phyloP scores from a whole-genome alignment of 441 rosid genomes.

The Biscutella auriculata region DNA sequence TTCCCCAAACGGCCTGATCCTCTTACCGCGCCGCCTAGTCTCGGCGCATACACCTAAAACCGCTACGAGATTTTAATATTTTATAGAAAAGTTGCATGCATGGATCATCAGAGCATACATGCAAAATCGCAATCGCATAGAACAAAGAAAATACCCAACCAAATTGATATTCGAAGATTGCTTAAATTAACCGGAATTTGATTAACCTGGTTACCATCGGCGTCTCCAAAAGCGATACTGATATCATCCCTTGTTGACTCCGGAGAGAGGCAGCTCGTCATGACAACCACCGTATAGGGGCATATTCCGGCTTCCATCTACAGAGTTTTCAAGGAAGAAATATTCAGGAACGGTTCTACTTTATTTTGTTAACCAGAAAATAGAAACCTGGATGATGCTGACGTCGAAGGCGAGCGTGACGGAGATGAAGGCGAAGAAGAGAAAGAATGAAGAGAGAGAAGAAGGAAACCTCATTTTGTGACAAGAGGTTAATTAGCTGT shows the following conservation, averaged over 20 bases:
- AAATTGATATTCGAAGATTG: too few relatives aligned
- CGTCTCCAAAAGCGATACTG: constrained; percentile 32
- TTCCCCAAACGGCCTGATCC: constrained; percentile 41
- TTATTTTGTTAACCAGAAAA: neutral
- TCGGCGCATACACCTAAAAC: constrained; percentile 44
- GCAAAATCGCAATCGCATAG: too few relatives aligned
- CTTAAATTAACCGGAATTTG: neutral
- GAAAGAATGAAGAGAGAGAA: neutral
- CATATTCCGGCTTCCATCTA: constrained; percentile 18
- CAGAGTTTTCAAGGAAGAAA: neutral
- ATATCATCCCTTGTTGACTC: constrained; percentile 18
- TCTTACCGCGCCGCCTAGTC: constrained; percentile 45
- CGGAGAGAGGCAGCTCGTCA: constrained; percentile 23
- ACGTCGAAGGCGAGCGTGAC: constrained; percentile 18
- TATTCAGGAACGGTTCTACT: neutral
- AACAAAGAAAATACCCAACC: too few relatives aligned
- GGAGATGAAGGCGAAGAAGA: constrained; percentile 3
- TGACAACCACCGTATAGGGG: constrained; percentile 20
- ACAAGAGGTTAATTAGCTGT: neutral
- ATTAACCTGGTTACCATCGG: constrained; percentile 64
- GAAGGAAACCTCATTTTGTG: neutral
- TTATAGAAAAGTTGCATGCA: neutral
- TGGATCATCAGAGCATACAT: neutral
- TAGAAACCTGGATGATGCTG: constrained; percentile 21
- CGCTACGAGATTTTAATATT: neutral